A percentile compares a stretch with the other conserved stretches of the same genome.
Evolutionary conservation across 768 basidiomycete species (phyloP).

Genomic region (Lactifluus hygrophoroides): DNA sequence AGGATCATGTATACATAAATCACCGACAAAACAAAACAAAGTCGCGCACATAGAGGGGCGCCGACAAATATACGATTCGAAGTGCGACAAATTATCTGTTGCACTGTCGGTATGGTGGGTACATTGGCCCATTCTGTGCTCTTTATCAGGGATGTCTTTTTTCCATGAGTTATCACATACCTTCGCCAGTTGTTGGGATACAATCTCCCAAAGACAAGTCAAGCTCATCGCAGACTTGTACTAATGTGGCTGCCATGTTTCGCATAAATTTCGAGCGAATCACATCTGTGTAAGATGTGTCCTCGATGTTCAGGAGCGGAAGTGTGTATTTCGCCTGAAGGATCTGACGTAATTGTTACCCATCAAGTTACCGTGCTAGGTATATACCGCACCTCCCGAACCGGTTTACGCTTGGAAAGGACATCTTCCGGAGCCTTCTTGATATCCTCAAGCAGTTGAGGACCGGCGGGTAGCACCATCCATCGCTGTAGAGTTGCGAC

Average conservation of each 20-base stretch:
- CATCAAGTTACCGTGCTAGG: background rate
- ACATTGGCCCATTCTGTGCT: constrained; percentile 30
- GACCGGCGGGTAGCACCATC: background rate
- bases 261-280: constrained; percentile 17
- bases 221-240: constrained; percentile 39
- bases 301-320: constrained; percentile 25
- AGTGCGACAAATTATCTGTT: background rate
- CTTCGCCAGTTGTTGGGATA: constrained; percentile 25
- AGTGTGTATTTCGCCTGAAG: constrained; percentile 16
- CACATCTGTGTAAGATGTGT: constrained; percentile 27
- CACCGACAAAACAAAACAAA: background rate
- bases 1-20: background rate
- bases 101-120: constrained; percentile 20
- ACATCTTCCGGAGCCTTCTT: background rate
- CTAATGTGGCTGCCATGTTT: constrained; percentile 30
- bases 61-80: constrained; percentile 31
- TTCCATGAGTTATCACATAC: background rate
- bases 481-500: background rate
- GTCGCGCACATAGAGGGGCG: constrained; percentile 31
- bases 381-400: background rate
- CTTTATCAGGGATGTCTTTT: background rate
- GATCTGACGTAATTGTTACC: background rate
- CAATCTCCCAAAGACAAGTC: constrained; percentile 32
- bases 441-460: background rate
- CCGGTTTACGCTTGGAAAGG: background rate